These are phyloP conservation scores for Synchytrium microbalum DNA, from an alignment of 371 early-diverging fungal species.

Conservation along the genomic window DNA sequence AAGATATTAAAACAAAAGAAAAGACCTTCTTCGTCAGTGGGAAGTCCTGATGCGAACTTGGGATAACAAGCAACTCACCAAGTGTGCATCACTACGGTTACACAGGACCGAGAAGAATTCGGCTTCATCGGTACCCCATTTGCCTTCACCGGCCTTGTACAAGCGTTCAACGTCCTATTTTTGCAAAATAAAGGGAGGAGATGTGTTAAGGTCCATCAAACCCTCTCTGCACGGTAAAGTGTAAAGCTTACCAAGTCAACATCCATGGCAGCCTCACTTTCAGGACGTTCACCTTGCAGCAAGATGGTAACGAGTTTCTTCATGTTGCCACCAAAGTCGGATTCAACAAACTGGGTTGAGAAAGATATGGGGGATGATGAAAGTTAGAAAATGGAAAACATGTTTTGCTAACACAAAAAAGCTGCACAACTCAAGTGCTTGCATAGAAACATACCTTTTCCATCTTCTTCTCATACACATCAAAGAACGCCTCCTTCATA, in stretches of 20 bases:
- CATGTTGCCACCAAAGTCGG: constrained; percentile 15
- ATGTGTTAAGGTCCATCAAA: constrained; percentile 7
- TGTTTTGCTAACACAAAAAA: no score
- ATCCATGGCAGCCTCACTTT: no score
- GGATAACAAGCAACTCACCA: constrained; percentile 35
- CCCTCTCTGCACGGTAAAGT: background rate
- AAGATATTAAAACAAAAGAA: no score
- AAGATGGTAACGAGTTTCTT: constrained; percentile 15
- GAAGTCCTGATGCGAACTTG: constrained; percentile 6
- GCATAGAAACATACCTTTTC: constrained; percentile 17
- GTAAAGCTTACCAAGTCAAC: constrained; percentile 5
- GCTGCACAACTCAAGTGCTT: constrained; percentile 18
- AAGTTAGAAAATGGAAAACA: no score
- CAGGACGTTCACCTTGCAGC: no score
- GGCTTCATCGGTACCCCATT: constrained; percentile 42
- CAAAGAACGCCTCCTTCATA: constrained; percentile 21
- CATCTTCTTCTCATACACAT: constrained; percentile 17
- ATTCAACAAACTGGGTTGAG: constrained; percentile 14
- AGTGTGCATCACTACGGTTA: constrained; percentile 31
- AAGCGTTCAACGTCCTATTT: constrained; percentile 36
- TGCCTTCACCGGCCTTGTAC: constrained; percentile 43
- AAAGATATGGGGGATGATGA: no score
- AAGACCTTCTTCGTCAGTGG: no score
- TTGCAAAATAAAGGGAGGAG: background rate
- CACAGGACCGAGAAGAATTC: constrained; percentile 23